Evolutionary conservation across 345 rosid species (phyloP).

Genomic region (Punica granatum): DNA sequence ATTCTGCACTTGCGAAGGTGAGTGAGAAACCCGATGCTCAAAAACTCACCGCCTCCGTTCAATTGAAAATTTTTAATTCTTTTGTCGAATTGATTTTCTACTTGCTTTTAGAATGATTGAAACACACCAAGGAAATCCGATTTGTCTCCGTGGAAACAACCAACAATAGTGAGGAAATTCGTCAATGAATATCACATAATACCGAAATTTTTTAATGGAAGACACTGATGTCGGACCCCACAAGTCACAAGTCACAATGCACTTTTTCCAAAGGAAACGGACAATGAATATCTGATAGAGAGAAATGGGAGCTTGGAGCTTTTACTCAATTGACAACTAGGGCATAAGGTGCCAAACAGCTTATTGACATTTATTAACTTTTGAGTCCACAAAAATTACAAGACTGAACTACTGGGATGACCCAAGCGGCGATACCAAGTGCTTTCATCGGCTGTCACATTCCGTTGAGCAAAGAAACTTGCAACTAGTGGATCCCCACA

Average conservation of each 20-base stretch:
- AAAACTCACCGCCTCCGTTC: too few relatives aligned
- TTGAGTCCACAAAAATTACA: background rate
- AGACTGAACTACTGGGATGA: background rate
- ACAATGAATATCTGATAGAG: background rate
- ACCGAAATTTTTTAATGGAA: background rate
- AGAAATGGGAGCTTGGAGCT: too few relatives aligned
- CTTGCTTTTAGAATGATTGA: too few relatives aligned
- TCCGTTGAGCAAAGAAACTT: background rate
- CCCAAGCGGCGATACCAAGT: background rate
- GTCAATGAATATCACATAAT: background rate
- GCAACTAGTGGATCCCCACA: background rate
- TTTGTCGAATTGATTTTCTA: too few relatives aligned
- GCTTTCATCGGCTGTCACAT: background rate
- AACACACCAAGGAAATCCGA: too few relatives aligned
- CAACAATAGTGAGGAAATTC: background rate
- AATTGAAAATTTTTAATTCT: too few relatives aligned
- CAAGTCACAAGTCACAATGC: conserved; percentile 1
- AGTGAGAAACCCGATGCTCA: too few relatives aligned
- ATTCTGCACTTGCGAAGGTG: too few relatives aligned
- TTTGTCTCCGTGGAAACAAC: too few relatives aligned
- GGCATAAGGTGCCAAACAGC: too few relatives aligned
- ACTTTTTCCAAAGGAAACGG: background rate
- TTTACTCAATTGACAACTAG: too few relatives aligned
- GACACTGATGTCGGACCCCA: background rate
- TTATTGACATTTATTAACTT: background rate